phyloP scores from a whole-genome alignment of 2,329 filamentous ascomycete species.

The Talaromyces funiculosus region DNA sequence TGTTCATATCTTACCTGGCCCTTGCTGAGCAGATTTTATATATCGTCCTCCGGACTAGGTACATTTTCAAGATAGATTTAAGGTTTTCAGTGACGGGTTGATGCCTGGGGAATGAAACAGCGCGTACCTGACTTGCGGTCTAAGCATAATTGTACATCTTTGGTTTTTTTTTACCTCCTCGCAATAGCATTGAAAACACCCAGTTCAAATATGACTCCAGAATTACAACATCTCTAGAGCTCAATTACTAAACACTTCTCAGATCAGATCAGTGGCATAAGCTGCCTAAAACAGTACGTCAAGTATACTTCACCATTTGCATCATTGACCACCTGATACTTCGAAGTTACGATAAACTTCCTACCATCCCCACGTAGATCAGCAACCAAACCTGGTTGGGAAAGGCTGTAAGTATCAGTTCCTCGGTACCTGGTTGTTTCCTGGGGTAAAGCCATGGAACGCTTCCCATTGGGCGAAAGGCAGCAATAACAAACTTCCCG shows the following conservation, averaged over 20 bases:
- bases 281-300: not conserved
- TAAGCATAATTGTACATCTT: not conserved
- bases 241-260: not conserved
- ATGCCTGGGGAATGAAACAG: not conserved
- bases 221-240: not conserved
- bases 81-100: not conserved
- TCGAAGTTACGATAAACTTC: not conserved
- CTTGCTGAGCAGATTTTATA: not conserved
- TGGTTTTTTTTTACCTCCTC: no score
- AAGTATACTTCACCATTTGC: not conserved
- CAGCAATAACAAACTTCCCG: not conserved
- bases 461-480: not conserved
- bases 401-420: no score
- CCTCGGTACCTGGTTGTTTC: not conserved
- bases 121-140: not conserved
- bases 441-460: not conserved
- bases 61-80: not conserved
- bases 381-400: not conserved
- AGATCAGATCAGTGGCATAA: not conserved
- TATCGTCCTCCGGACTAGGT: not conserved
- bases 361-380: not conserved
- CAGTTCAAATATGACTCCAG: not conserved
- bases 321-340: not conserved
- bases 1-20: not conserved
- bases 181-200: not conserved